Base-by-base conservation (phyloP, 2,329 filamentous ascomycete species). In the Xylaria arbuscula region DNA sequence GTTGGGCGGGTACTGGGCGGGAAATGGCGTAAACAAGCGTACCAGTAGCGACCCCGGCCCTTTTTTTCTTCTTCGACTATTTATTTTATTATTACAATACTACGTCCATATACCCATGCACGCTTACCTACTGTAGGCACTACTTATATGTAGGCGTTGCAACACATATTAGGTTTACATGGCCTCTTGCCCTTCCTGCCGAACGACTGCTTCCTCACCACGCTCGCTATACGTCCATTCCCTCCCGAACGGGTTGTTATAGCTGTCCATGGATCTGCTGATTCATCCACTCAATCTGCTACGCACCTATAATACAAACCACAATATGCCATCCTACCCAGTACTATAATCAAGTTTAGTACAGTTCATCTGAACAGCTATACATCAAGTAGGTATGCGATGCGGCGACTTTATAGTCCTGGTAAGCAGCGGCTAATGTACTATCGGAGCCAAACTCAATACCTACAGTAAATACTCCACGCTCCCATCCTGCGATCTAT, bases 21-120 rank as follows among this genome's bases (percentile, higher is more conserved):
- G 58, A 66, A 58, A 68, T 59, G 57, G 66, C 42, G 62, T 66
- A 58, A 68, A 55, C 57, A 62, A 57, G 50, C 56, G 24, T 56
- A n/a, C 48, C 60, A 62, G 48, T 55, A 38, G 28, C 40, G 8
- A 34, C 51, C 50, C 50, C 38, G 9, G 34, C 15, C 28, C 2
- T 45, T 32, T 47, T n/a, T 42, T 59, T 48, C 32, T 54, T 54
- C 42, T 32, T 28, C 34, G 45, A 24, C 28, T 36, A 47, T 56
- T 56, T 42, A 2, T 36, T 2, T 36, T 28, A 28, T 15, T 40
- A 56, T 24, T 40, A 32, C 36, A 56, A 11, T 51, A 51, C 47
- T 48, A 22, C n/a, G n/a, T 48, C 22, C 19, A 48, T 48, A 19
- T 28, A n/a, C n/a, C n/a, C n/a, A n/a, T n/a, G n/a, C n/a, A n/a